Conservation (phyloP, 1,139 yeast genomes). For the Pichia terricola region DNA sequence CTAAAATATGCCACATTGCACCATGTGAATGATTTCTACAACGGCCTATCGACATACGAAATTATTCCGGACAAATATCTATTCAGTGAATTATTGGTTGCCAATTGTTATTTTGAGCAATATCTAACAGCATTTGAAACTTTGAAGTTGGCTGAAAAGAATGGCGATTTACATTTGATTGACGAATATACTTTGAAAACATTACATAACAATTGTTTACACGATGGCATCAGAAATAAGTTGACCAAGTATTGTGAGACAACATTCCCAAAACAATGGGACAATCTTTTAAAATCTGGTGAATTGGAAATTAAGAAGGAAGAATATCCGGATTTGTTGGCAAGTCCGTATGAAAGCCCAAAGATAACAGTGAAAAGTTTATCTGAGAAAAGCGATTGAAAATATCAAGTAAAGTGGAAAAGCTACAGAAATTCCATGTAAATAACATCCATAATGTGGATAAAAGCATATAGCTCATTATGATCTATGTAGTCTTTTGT, state of each 20-base stretch:
- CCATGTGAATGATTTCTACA: slow-evolving; percentile 59
- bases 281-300: slow-evolving; percentile 29
- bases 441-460: too few species aligned
- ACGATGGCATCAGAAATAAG: slow-evolving; percentile 35
- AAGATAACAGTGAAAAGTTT: slow-evolving; percentile 9
- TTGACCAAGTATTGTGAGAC: slow-evolving; percentile 46
- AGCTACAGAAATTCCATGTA: too few species aligned
- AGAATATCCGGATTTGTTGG: slow-evolving; percentile 21
- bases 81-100: slow-evolving; percentile 56
- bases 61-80: slow-evolving; percentile 48
- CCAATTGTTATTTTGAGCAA: slow-evolving; percentile 64
- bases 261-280: slow-evolving; percentile 41
- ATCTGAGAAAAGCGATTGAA: too few species aligned
- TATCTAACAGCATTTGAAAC: slow-evolving; percentile 49
- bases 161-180: slow-evolving; percentile 36
- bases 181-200: slow-evolving; percentile 43
- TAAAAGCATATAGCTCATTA: too few species aligned
- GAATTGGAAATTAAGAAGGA: slow-evolving; percentile 29
- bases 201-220: slow-evolving; percentile 54
- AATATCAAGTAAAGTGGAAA: too few species aligned
- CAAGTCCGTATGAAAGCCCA: slow-evolving; percentile 16
- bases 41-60: slow-evolving; percentile 44
- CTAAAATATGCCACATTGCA: slow-evolving; percentile 50
- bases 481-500: too few species aligned
- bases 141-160: slow-evolving; percentile 40